Evolutionary conservation across 1,139 yeast genomes (phyloP).

Genomic region (Magnusiomyces ingens): DNA sequence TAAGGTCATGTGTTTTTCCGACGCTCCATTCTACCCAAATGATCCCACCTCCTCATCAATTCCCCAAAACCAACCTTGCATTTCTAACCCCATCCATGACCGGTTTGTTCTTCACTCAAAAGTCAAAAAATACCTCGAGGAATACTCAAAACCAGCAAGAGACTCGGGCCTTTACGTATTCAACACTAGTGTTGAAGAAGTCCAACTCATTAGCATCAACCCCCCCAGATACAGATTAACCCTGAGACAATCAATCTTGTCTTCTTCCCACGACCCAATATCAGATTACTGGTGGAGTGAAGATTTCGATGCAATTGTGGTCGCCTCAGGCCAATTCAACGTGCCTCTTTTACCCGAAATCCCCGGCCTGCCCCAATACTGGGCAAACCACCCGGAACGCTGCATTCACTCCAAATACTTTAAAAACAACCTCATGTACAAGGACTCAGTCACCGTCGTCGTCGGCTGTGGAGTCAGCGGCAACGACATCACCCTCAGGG

Average conservation of each 20-base stretch:
- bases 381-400: not conserved
- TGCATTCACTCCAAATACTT: not conserved
- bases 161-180: slow-evolving; percentile 31
- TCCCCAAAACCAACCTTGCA: too few species aligned
- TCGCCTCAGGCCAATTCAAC: slow-evolving; percentile 49
- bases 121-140: slow-evolving; percentile 40
- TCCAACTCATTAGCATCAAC: slow-evolving; percentile 24
- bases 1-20: slow-evolving; percentile 46
- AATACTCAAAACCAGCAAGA: slow-evolving; percentile 32
- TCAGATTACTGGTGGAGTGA: slow-evolving; percentile 26
- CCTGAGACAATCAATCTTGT: slow-evolving; percentile 17
- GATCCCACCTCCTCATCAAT: too few species aligned
- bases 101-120: slow-evolving; percentile 44
- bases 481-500: not conserved
- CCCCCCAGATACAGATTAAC: slow-evolving; percentile 39
- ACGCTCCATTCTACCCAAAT: slow-evolving; percentile 34
- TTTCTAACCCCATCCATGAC: slow-evolving; percentile 29
- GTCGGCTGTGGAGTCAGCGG: slow-evolving; percentile 5
- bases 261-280: not conserved
- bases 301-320: slow-evolving; percentile 45
- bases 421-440: not conserved
- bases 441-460: not conserved
- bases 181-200: slow-evolving; percentile 34
- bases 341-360: slow-evolving; percentile 47
- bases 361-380: slow-evolving; percentile 39